Base-by-base conservation (phyloP, 2,329 filamentous ascomycete species). In the Cercospora sp. region DNA sequence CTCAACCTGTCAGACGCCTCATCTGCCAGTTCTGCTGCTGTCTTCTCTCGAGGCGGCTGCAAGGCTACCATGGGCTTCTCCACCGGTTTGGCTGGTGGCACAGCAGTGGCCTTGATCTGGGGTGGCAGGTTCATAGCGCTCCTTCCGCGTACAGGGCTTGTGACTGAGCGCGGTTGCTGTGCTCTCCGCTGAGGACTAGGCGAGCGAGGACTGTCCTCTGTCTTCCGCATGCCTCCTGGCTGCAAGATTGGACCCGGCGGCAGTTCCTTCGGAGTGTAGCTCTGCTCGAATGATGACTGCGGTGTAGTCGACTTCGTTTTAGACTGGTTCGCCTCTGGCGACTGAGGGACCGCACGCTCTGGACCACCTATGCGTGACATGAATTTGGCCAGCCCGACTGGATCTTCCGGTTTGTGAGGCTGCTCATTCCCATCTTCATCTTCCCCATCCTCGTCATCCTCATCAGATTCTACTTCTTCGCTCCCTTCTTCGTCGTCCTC, bases 1-100 rank as follows among this genome's bases (percentile, higher is more conserved):
- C 91, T 88, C 26, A 91, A 85, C 33, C 87, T 85, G 28, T 90
- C 89, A 71, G 91, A 90, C 71, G 92, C 90, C 61, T 92, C 87
- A 65, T 91, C 88, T 23, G 87, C 81, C 2, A 91, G 81, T 3
- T 86, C 81, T 68, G 71, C 81, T 36, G 79, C 77, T 57, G 80
- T 79, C 13, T 80, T 79, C 59, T 79, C 79, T 28, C 75, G 74
- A 16, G 80, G 77, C 68, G 79, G 78, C 5, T 74, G 69, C 9
- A 75, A 72, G 31, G 75, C 63, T 48, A 76, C 73, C 20, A 2
- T 13, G 23, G 73, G 72, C 18, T 79, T 69, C 20, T 80, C 75
- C 57, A 74, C 65, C 13, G 77, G 75, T 48, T 76, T 76, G 1
- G 75, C 74, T 28, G 76, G 75, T 18, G 77, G 76, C 5, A 80